Percentiles rank a stretch among this genome's conserved stretches.
phyloP scores from a whole-genome alignment of 495 filamentous ascomycete species.

The Penicillium steckii region DNA sequence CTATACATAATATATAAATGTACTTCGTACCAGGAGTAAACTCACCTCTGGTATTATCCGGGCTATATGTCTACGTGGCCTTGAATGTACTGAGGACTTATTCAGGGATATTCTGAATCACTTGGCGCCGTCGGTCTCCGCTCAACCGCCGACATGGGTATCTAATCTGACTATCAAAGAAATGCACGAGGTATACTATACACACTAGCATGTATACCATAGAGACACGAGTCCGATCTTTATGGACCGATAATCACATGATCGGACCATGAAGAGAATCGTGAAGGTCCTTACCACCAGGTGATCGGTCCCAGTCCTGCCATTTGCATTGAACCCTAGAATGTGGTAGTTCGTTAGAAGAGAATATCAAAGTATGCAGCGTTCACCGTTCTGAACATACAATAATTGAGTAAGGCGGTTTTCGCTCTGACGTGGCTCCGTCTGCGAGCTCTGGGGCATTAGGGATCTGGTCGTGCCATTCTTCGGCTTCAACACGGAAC shows the following conservation, averaged over 20 bases:
- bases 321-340: slow-evolving; percentile 54
- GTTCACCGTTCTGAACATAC: slow-evolving; percentile 48
- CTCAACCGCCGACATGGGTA: slow-evolving; percentile 19
- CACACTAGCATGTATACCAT: too few species aligned
- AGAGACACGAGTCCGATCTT: too few species aligned
- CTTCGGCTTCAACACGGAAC: slow-evolving; percentile 77
- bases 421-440: slow-evolving; percentile 48
- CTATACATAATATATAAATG: too few species aligned
- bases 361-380: too few species aligned
- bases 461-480: slow-evolving; percentile 86
- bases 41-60: too few species aligned
- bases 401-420: slow-evolving; percentile 66
- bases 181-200: slow-evolving; percentile 1
- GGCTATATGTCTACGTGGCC: too few species aligned
- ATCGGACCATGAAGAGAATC: too few species aligned
- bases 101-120: slow-evolving; percentile 1
- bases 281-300: slow-evolving; percentile 41
- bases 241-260: too few species aligned
- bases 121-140: slow-evolving; percentile 6
- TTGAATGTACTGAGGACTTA: neutral
- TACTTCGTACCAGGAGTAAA: too few species aligned
- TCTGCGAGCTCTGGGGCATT: slow-evolving; percentile 56
- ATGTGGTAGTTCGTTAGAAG: slow-evolving; percentile 6
- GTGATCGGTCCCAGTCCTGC: slow-evolving; percentile 47
- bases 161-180: slow-evolving; percentile 19